Base-by-base conservation (phyloP, 1,284 basidiomycete species). In the Kwoniella shivajii region DNA sequence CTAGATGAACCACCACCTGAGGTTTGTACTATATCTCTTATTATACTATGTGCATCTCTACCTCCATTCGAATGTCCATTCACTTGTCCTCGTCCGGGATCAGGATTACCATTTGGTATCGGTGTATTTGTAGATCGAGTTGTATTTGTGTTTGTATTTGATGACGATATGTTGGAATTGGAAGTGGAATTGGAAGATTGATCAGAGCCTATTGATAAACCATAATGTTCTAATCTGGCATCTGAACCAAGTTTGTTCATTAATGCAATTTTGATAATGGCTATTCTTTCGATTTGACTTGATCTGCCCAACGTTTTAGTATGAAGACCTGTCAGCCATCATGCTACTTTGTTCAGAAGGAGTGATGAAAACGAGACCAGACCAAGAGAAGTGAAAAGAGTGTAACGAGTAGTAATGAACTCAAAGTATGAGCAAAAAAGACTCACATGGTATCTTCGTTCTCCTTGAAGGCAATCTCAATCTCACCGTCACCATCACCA, bases 391-490 rank as follows among this genome's bases (percentile, higher is more conserved):
- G 37, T 38, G 37, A 38, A 34, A 34, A 7, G 7, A 9, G 7
- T 34, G 9, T 34, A 9, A 9, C 16, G 7, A 9, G 7, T 34
- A 16, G 16, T 7, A 34, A 9, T 34, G 16, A 7, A 34, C 7
- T 39, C 31, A 34, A 39, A 38, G 9, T n/a, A n/a, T 39, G 27
- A 33, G 26, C 20, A 31, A 4, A 13, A 29, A 27, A 14, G 31
- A 78, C 82, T 47, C 49, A 84, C 83, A 86, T 84, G 18, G 82
- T 82, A 9, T 64, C 68, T 54, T 82, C 79, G 64, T 86, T 86
- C 75, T 86, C 85, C 52, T 78, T 70, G 9, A 81, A 65, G 4
- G 83, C 84, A 33, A 81, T 71, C n/a, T 59, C 64, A 24, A 84
- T 73, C 51, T 83, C 83, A 3, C 79, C 69, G 62, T 71, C 43